Base-by-base conservation (phyloP, 768 basidiomycete genomes). In the Cystoderma amianthinum region DNA sequence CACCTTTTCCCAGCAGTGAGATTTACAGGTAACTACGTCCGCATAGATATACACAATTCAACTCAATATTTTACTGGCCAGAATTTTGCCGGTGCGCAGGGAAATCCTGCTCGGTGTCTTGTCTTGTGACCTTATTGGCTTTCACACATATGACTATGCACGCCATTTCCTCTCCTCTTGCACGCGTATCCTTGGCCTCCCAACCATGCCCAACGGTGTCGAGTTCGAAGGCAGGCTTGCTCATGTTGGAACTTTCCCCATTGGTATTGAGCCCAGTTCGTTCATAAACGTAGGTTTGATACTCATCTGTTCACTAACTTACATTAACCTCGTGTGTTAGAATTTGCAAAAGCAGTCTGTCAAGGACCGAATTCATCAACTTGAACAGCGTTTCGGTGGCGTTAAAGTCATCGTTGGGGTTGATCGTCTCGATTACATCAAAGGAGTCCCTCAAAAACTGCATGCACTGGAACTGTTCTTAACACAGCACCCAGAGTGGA, bases 111-210 rank as follows among this genome's bases (percentile, higher is more conserved):
- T 97, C 24, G 96, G 96, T 21, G 77, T 97, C 33, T 74, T 98
- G 11, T 91, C 94, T 61, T 97, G 90, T 54, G 95, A 99, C 58
- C 75, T 99, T 47, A 92, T 99, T 54, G 96, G 96, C 11, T 99
- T 98, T 79, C 96, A 99, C 70, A 99, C 96, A 6, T 99, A 95
- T 64, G 96, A 99, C 63, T 99, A 99, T 56, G 96, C 96, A 2
- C 93, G 96, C 32, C 96, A 99, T 63, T 99, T 99, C 80, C 74
- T 99, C 37, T 98, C 95, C 5, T 95, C 92, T 32, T 97, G 94
- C 63, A 97, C 96, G 2, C 86, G 96, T 34, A 95, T 99, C 49
- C 80, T 99, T 28, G 86, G 85, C 23, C 74, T 98, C 22, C 83
- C 91, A 11, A 98, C 96, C 2, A 92, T 96, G 87, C 96, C 96